Evolutionary conservation across 345 rosid genomes (phyloP).

Genomic region (Sonneratia alba): DNA sequence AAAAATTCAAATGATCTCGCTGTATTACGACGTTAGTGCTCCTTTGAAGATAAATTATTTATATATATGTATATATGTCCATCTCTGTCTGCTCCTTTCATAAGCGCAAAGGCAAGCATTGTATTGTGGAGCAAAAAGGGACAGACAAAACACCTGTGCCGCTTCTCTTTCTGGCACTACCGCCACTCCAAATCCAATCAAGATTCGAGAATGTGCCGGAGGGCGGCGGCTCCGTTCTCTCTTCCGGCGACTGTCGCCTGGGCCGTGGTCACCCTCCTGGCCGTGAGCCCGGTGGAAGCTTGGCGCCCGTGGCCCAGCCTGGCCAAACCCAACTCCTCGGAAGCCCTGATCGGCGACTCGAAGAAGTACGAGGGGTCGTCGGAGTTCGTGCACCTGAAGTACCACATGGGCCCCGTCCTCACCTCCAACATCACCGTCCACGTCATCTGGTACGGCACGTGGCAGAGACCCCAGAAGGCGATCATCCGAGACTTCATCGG

Average conservation of each 20-base stretch:
- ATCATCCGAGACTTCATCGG: slow-evolving; percentile 77
- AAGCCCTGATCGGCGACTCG: slow-evolving; percentile 35
- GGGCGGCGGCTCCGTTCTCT: neutral
- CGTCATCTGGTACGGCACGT: slow-evolving; percentile 88
- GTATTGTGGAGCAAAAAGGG: too few species aligned
- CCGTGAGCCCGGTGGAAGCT: slow-evolving; percentile 11
- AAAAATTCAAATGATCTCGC: too few species aligned
- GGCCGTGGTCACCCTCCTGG: slow-evolving; percentile 18
- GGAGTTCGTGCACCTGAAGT: slow-evolving; percentile 64
- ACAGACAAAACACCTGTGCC: neutral
- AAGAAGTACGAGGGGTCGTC: slow-evolving; percentile 96
- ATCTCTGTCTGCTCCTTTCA: too few species aligned
- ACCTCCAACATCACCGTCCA: slow-evolving; percentile 80
- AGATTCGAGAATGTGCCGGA: neutral
- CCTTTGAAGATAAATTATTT: too few species aligned
- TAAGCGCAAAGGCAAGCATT: too few species aligned
- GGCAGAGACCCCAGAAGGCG: slow-evolving; percentile 64
- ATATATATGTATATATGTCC: too few species aligned
- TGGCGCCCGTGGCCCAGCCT: slow-evolving; percentile 76
- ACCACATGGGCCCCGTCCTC: slow-evolving; percentile 95
- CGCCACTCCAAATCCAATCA: neutral
- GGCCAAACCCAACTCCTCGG: slow-evolving; percentile 36
- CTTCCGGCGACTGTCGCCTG: slow-evolving; percentile 24
- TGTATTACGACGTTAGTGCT: too few species aligned
- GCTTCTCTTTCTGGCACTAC: neutral